Evolutionary conservation across 2,329 filamentous ascomycete species (phyloP).

Genomic region (Paracorniculantispora psalliotae): DNA sequence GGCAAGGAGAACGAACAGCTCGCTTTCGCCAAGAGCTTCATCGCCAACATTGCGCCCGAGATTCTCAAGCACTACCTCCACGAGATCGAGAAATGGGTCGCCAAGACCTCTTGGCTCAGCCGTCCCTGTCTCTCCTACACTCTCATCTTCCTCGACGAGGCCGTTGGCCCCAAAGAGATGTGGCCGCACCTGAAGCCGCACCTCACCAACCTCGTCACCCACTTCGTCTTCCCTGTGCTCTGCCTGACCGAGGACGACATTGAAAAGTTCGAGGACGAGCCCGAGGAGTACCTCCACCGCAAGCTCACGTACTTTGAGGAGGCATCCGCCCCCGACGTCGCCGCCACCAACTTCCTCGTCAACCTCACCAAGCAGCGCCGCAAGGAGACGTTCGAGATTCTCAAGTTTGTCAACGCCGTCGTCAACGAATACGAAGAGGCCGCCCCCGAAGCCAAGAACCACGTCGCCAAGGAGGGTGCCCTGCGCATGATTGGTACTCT

Average conservation of each 20-base stretch:
- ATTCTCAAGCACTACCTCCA: conserved; percentile 92
- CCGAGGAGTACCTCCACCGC: conserved; percentile 92
- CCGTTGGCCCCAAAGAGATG: conserved; percentile 94
- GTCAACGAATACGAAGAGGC: conserved; percentile 88
- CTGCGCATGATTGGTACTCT: conserved; percentile 95
- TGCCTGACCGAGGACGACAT: conserved; percentile 90
- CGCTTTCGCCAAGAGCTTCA: conserved; percentile 85
- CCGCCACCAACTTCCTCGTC: conserved; percentile 93
- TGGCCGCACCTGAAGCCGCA: conserved; percentile 93
- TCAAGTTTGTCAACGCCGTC: conserved; percentile 91
- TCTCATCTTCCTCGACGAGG: conserved; percentile 92
- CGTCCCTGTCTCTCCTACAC: conserved; percentile 91
- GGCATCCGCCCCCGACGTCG: conserved; percentile 88
- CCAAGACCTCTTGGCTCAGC: conserved; percentile 91
- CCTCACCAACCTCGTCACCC: conserved; percentile 85
- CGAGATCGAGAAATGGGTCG: conserved; percentile 96
- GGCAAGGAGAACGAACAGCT: conserved; percentile 71
- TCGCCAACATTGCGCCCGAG: conserved; percentile 85
- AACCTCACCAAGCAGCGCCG: conserved; percentile 89
- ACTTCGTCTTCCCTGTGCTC: conserved; percentile 91
- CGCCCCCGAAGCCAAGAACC: conserved; percentile 84
- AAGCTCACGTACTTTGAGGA: conserved; percentile 99
- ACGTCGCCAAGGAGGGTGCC: conserved; percentile 92
- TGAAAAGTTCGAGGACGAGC: conserved; percentile 89
- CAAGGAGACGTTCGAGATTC: conserved; percentile 91